A percentile compares a stretch with the other conserved stretches of the same genome.
Evolutionary conservation across 2,329 filamentous ascomycete genomes (phyloP).

Genomic region (Neoascochyta sp.): DNA sequence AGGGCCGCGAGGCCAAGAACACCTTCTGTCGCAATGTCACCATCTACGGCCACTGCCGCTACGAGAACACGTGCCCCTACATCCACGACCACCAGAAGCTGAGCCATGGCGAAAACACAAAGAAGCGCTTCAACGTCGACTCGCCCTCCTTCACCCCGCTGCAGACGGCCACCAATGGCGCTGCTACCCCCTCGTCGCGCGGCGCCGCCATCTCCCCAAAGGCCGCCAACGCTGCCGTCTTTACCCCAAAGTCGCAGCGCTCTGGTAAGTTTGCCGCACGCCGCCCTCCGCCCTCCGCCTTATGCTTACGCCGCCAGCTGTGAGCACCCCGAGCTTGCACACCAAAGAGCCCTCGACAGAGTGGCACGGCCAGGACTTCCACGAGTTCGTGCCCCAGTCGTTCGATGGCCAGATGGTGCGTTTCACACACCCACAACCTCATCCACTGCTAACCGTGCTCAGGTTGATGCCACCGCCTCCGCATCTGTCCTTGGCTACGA

Average conservation of each 20-base stretch:
- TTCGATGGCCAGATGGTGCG: conserved; percentile 53
- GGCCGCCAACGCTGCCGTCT: conserved; percentile 81
- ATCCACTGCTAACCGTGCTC: background rate
- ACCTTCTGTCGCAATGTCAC: conserved; percentile 88
- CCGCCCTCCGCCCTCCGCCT: no score
- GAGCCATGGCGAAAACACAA: conserved; percentile 52
- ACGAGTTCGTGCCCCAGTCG: conserved; percentile 54
- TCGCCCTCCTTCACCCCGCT: conserved; percentile 90
- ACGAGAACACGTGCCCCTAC: conserved; percentile 84
- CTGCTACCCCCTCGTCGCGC: conserved; percentile 52
- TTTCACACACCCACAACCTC: conserved; percentile 5
- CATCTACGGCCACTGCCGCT: conserved; percentile 90
- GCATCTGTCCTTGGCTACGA: conserved; percentile 41
- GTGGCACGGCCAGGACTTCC: conserved; percentile 48
- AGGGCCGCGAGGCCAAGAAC: conserved; percentile 64
- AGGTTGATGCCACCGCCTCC: conserved; percentile 35
- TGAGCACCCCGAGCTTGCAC: conserved; percentile 44
- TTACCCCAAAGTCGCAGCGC: conserved; percentile 64
- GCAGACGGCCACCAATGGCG: conserved; percentile 47
- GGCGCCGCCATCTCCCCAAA: conserved; percentile 81
- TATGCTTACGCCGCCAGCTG: conserved; percentile 30
- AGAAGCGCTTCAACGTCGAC: conserved; percentile 88
- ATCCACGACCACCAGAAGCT: conserved; percentile 75
- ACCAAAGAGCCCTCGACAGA: conserved; percentile 47
- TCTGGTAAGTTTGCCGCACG: conserved; percentile 41